Evolutionary conservation across 2,329 filamentous ascomycete species (phyloP), one percentile per base, ranked within the genome.

Genomic region (Ceratocystis albifundus): DNA sequence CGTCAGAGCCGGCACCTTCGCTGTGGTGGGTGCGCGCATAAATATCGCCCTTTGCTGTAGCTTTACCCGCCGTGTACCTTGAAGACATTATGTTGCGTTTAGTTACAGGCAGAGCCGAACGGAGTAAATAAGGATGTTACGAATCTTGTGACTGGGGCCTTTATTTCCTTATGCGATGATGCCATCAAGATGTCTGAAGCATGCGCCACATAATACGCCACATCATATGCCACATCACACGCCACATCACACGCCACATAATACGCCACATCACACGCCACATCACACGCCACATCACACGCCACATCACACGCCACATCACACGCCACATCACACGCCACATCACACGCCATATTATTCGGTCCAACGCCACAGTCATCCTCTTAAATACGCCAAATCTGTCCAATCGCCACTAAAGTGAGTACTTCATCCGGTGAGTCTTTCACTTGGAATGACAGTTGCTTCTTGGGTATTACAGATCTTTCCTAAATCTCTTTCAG

Each of bases 41-140:
- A 71, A 87, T 84, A 77, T 96, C 91, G 71, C 87, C 89, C 3
- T 84, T 88, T 70, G 91, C 87, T 77, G 93, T 96, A 8, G 90
- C 90, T 46, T 90, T 88, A 65, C 88, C 88, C 32, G 86, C 84
- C 64, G 83, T 80, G 72, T 80, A 82, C 71, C 81, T 76, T 65
- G 82, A 82, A 12, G 84, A 79, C 80, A 84, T 87, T 45, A 61
- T 61, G n/a, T 17, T 25, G 10, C 22, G 32, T 44, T 45, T n/a
- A 44, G 36, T 25, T 64, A 4, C 36, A 61, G n/a, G n/a, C 46
- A 48, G 20, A 22, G 46, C 46, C n/a, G 17, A 48, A 20, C 20
- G 2, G 5, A 48, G 22, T 22, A 12, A 22, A 10, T 10, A 22
- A 8, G 48, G 48, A 10, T 53, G 10, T 15, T 15, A 15, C 20